Evolutionary conservation across 1,139 yeast genomes (phyloP), one percentile per base, ranked within the genome.

Genomic region (Yamadazyma atlantica): DNA sequence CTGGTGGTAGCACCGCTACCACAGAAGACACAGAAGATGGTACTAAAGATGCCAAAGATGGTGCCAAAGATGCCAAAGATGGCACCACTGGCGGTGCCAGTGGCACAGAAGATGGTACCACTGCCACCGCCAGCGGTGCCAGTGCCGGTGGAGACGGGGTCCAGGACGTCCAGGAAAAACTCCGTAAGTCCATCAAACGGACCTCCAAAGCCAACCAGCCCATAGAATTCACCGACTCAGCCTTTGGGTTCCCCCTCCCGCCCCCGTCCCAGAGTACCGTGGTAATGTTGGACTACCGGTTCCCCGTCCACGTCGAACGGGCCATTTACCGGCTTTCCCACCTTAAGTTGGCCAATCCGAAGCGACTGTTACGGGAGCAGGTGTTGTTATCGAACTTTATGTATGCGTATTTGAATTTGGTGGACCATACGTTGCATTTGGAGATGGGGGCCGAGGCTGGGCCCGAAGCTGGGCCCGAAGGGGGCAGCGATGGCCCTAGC

Each of bases 361-460:
- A 88, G 55, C 69, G 97, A 40, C 95, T 95, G 14, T 67, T 92
- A 43, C 74, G 90, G 26, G 97, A 94, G 56, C 98, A 92, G 58
- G 98, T 92, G 2, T 62, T 92, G 36, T 64, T 92, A 48, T 87
- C 96, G 40, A 94, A 94, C 59, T 92, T 92, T 74, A 92, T 92
- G 98, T 92, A 92, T 58, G 94, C 97, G 0, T 92, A 92, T 62
- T 75, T 92, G 69, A 92, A 92, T 56, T 70, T 92, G 60, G 96
- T 92, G 41, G 95, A 92, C 60, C 97, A 90, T 52, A 83, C 92
- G 6, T 67, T 85, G 49, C 87, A 83, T 58, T 62, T 85, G 46
- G 90, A 85, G 51, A 88, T 81, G 49, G 71, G 65, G 40, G 49
- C n/a, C n/a, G n/a, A n/a, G n/a, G n/a, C n/a, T n/a, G n/a, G n/a